Base-by-base conservation (phyloP, 148 eudicot species). In the Chenopodium formosanum region DNA sequence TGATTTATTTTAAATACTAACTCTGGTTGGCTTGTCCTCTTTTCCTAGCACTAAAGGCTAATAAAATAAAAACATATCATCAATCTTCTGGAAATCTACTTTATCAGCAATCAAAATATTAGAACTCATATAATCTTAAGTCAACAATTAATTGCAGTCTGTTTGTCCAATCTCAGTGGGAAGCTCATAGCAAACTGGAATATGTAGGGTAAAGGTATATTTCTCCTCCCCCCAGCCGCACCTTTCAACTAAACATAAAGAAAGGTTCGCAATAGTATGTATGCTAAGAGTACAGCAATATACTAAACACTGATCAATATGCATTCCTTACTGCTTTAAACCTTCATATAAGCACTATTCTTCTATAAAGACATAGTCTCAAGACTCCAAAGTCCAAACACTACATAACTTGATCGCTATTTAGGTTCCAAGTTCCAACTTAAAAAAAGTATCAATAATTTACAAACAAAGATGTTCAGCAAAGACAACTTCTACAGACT, bases 401-500 rank as follows among this genome's bases (percentile, higher is more conserved):
- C 44, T 40, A 40, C 44, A 40, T 40, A 71, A 56, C 23, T 74
- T 69, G 16, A n/a, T 64, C 31, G 32, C 34, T 27, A 25, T 25
- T 25, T 25, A 83, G 34, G 27, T 29, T 73, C 48, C n/a, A 47
- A 73, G 25, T 5, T 25, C 25, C 25, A 25, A 25, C 25, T 25
- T 25, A 4, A 62, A 22, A 62, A 58, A 14, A 58, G 19, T 19
- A 58, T 19, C 7, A 14, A 12, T 72, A 66, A 40, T 40, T 5
- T 40, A 40, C 44, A 0, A 40, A 40, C 8, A 40, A 66, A 56
- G 69, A n/a, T 67, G 46, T 6, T 79, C 62, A 64, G 52, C 58
- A 83, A 76, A 70, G 81, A 79, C 75, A 83, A 74, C 70, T 32
- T 67, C 63, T 34, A 81, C 50, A 75, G 77, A 84, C 90, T 86